Evolutionary conservation across 2,329 filamentous ascomycete genomes (phyloP).

Genomic region (Paraphaeosphaeria sporulosa): DNA sequence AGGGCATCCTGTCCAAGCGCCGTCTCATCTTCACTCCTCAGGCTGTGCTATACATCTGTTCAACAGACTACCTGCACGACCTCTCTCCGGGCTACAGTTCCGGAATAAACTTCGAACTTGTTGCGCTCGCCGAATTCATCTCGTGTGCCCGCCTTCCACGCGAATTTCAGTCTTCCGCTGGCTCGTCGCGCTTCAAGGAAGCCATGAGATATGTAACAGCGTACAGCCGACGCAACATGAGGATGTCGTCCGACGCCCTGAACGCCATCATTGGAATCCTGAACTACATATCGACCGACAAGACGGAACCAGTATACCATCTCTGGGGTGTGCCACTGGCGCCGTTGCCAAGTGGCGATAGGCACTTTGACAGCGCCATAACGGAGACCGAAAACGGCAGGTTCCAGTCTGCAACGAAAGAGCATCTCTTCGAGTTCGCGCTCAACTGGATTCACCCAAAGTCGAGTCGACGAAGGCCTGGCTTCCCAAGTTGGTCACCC

Average conservation of each 20-base stretch:
- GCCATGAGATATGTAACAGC: neutral
- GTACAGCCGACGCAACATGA: constrained; percentile 1
- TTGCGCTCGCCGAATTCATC: neutral
- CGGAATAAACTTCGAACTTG: neutral
- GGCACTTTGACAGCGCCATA: neutral
- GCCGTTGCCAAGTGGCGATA: neutral
- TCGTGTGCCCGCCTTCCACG: neutral
- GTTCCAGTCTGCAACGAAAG: neutral
- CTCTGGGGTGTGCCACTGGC: neutral
- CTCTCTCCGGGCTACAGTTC: neutral
- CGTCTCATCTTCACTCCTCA: constrained; percentile 12
- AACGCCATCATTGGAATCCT: constrained; percentile 6
- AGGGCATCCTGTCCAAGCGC: constrained; percentile 11
- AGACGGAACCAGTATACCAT: neutral
- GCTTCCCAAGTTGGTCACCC: constrained; percentile 6
- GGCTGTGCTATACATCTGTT: neutral
- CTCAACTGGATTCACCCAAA: neutral
- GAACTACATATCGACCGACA: neutral
- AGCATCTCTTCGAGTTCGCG: neutral
- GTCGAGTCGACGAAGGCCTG: neutral
- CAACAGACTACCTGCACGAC: neutral
- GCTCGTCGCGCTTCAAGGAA: neutral
- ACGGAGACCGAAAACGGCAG: neutral
- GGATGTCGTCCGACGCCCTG: neutral
- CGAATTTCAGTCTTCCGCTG: neutral